Evolutionary conservation across 495 filamentous ascomycete genomes (phyloP), one percentile per base, ranked within the genome.

Genomic region (Hypomontagnella submonticulosa): DNA sequence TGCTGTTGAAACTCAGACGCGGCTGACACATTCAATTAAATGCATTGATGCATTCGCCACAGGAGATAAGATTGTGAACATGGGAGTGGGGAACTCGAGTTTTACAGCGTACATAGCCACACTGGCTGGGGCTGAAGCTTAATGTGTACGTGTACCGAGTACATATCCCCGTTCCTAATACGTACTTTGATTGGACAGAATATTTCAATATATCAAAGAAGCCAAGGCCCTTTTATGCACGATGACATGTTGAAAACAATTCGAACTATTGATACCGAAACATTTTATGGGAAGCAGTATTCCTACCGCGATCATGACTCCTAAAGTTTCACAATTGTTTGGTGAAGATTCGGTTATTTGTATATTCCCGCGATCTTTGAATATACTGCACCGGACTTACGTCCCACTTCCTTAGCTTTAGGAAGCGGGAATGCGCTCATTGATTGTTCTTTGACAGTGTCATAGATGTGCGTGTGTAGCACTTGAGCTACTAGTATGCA

Each of bases 231-330:
- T 43, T 51, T 40, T 36, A 19, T 57, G 27, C 16, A 44, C 40
- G 30, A 61, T 50, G 57, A 57, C 57, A 51, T 67, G 51, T 12
- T 57, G 44, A 57, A 61, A 51, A 27, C 58, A 40, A 12, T 32
- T 18, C 38, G 3, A 50, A 19, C 23, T 51, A 58, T 43, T 15
- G 34, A 30, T 3, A 48, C 33, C 44, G 47, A 61, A 52, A 61
- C 44, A 52, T 18, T 48, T 9, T 41, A 62, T 49, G 32, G 40
- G 40, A n/a, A 23, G 15, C 27, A 15, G 40, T 47, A 18, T 48
- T 34, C 16, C 46, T 33, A 57, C 52, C 44, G 44, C 44, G 12
- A 33, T 16, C 16, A 57, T 37, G 38, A 18, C 20, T 41, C 33
- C 20, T 30, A 38, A n/a, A 20, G 16, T 57, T 44, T 61, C 37